Evolutionary conservation across 2,329 filamentous ascomycete species (phyloP).

Genomic region (Macrophomina phaseolina): DNA sequence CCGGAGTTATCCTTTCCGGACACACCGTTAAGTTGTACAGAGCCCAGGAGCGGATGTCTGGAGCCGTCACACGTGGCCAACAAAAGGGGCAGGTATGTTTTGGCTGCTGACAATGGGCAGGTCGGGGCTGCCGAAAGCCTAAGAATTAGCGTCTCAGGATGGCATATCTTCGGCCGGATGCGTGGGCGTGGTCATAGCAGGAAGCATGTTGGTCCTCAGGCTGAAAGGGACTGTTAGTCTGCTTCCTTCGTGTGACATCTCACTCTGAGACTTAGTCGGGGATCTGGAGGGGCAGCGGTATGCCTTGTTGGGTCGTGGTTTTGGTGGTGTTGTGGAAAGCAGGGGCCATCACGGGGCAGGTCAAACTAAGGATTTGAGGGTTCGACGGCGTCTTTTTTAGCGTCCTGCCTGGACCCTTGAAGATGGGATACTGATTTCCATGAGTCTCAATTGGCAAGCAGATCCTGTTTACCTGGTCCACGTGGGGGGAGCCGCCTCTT

Average conservation of each 20-base stretch:
- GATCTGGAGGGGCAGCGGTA: neutral
- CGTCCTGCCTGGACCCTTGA: neutral
- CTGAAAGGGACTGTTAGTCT: neutral
- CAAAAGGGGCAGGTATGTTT: neutral
- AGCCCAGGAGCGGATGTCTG: neutral
- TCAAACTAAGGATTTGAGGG: neutral
- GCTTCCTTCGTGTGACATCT: constrained; percentile 2
- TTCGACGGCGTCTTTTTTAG: constrained; percentile 9
- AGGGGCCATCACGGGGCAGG: neutral
- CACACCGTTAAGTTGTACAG: neutral
- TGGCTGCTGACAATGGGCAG: neutral
- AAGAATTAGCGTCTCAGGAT: neutral
- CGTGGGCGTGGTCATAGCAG: neutral
- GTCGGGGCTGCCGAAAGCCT: neutral
- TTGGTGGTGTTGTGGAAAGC: neutral
- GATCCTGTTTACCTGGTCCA: neutral
- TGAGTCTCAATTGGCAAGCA: neutral
- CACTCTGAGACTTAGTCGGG: constrained; percentile 6
- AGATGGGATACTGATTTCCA: neutral
- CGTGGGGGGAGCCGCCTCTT: constrained; percentile 7
- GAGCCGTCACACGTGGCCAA: neutral
- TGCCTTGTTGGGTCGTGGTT: constrained; percentile 11
- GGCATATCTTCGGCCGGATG: constrained; percentile 6
- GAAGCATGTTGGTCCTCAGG: neutral
- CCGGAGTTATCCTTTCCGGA: neutral